Percentiles rank a stretch among this genome's conserved stretches.
These are phyloP conservation scores for Scedosporium boydii DNA, from an alignment of 2,329 filamentous ascomycete species.

Conservation along the genomic window DNA sequence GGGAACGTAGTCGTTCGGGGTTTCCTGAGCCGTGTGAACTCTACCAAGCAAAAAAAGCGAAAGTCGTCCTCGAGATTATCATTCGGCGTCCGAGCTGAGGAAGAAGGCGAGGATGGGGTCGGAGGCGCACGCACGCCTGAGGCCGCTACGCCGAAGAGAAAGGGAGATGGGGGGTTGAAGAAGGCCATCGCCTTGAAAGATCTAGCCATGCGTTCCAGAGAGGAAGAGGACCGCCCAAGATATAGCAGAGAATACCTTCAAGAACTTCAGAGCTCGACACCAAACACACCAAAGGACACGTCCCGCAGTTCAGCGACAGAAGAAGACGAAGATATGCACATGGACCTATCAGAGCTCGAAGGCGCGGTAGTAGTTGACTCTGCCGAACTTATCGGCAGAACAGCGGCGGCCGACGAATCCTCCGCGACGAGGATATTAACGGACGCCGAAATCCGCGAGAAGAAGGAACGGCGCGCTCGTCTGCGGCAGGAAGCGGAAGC, in stretches of 20 bases:
- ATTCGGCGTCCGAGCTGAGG: constrained; percentile 55
- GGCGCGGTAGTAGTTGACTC: constrained; percentile 55
- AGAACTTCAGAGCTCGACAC: constrained; percentile 78
- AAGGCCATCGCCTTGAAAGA: constrained; percentile 40
- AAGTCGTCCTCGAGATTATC: constrained; percentile 58
- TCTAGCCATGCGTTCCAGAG: constrained; percentile 47
- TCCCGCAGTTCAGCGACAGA: constrained; percentile 18
- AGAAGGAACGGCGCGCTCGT: constrained; percentile 80
- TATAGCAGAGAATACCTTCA: constrained; percentile 84
- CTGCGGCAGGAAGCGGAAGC: constrained; percentile 58
- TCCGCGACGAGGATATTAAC: constrained; percentile 54
- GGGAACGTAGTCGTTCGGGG: constrained; percentile 42
- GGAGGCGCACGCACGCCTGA: constrained; percentile 32
- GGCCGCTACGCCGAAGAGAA: constrained; percentile 56
- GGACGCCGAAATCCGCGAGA: constrained; percentile 78
- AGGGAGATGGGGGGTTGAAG: constrained; percentile 44
- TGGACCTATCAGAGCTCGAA: constrained; percentile 52
- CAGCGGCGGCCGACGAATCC: constrained; percentile 15
- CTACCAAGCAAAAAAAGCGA: constrained; percentile 58
- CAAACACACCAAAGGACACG: constrained; percentile 53
- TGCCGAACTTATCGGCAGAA: constrained; percentile 13
- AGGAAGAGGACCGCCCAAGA: constrained; percentile 57
- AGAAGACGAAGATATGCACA: constrained; percentile 36
- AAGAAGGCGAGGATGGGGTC: constrained; percentile 35
- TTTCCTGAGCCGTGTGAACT: constrained; percentile 33